These are phyloP conservation scores for Margaritispora aquatica DNA, from an alignment of 495 filamentous ascomycete genomes.

Conservation along the genomic window DNA sequence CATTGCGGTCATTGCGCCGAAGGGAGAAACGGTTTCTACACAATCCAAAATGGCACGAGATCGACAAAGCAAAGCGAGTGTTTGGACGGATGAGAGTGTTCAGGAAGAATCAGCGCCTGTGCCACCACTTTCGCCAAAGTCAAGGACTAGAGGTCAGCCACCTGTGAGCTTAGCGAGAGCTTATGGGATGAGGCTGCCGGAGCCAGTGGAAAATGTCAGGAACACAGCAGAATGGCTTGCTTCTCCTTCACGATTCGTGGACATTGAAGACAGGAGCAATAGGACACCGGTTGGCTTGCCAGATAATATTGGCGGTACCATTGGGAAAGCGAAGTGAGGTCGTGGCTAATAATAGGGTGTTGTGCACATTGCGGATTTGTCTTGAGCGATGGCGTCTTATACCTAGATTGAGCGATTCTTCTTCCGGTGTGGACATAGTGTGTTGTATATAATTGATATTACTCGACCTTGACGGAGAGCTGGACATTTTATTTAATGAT, in stretches of 20 bases:
- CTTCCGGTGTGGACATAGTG: neutral
- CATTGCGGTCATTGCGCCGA: neutral
- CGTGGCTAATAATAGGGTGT: neutral
- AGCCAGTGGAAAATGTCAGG: slow-evolving; percentile 5
- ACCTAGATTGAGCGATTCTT: neutral
- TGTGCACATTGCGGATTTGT: neutral
- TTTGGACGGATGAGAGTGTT: slow-evolving; percentile 21
- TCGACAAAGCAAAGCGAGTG: slow-evolving; percentile 17
- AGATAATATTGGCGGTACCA: neutral
- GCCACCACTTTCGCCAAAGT: slow-evolving; percentile 2
- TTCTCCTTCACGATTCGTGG: neutral
- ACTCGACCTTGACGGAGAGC: neutral
- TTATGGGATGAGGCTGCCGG: slow-evolving; percentile 10
- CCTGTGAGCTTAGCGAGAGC: neutral
- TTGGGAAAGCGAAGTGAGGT: slow-evolving; percentile 15
- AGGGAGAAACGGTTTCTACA: neutral
- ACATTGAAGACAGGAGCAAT: neutral
- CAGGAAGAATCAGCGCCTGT: slow-evolving; percentile 3
- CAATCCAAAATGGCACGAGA: neutral
- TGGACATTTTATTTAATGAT: neutral
- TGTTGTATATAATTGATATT: neutral
- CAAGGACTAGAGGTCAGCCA: neutral
- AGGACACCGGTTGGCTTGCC: neutral
- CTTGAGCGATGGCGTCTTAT: neutral
- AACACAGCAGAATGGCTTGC: slow-evolving; percentile 22